phyloP scores from a whole-genome alignment of 2,329 filamentous ascomycete species.

The Sporothrix inflata region DNA sequence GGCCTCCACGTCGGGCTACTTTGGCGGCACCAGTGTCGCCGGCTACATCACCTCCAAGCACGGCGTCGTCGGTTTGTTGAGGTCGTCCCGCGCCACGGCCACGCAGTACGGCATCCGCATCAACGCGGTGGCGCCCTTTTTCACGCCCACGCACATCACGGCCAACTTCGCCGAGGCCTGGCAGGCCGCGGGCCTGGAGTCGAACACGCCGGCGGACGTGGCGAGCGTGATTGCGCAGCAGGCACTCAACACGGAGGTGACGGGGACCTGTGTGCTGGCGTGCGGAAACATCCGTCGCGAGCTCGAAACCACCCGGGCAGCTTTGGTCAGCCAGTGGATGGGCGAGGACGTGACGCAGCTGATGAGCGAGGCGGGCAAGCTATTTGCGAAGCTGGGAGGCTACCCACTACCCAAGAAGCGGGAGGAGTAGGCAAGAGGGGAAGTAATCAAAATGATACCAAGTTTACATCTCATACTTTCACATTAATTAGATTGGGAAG shows the following conservation, averaged over 20 bases:
- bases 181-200: conserved; percentile 43
- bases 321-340: conserved; percentile 40
- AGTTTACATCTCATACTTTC: not conserved
- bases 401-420: conserved; percentile 39
- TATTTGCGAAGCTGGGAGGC: conserved; percentile 43
- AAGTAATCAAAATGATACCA: not conserved
- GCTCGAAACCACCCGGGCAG: conserved; percentile 39
- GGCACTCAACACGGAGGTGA: conserved; percentile 40
- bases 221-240: conserved; percentile 44
- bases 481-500: not conserved
- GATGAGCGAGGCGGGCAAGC: conserved; percentile 41
- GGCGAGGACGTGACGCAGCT: conserved; percentile 41
- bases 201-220: conserved; percentile 47
- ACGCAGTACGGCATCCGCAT: conserved; percentile 42
- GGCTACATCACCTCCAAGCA: conserved; percentile 36
- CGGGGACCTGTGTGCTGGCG: conserved; percentile 40
- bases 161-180: conserved; percentile 44
- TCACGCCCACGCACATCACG: conserved; percentile 50
- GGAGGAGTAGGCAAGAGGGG: not conserved
- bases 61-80: conserved; percentile 34
- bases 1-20: conserved; percentile 40
- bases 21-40: conserved; percentile 38
- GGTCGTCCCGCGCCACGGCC: conserved; percentile 34
- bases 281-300: conserved; percentile 38
- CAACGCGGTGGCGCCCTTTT: conserved; percentile 50